Conservation (phyloP, 257 asterid genomes). For the Fraxinus excelsior region DNA sequence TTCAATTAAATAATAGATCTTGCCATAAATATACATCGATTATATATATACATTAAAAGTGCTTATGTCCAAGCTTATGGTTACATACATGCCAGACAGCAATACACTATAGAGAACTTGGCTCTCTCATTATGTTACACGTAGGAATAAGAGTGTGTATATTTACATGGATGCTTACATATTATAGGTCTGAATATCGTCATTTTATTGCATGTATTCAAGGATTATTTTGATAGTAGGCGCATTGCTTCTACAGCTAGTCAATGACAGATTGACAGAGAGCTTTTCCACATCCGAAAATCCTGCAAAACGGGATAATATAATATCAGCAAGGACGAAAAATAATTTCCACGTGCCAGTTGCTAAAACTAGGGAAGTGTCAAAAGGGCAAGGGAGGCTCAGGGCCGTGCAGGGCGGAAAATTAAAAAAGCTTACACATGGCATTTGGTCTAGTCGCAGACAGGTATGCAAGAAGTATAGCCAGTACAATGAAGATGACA, state of each 20-base stretch:
- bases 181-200: slow-evolving; percentile 7
- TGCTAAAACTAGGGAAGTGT: neutral
- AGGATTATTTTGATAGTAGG: neutral
- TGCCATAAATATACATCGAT: no score
- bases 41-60: no score
- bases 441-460: slow-evolving; percentile 41
- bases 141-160: neutral
- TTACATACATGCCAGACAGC: neutral
- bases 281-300: neutral
- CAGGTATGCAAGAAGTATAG: slow-evolving; percentile 53
- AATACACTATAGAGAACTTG: neutral
- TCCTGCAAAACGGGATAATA: slow-evolving; percentile 26
- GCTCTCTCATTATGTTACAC: slow-evolving; percentile 13
- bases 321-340: neutral
- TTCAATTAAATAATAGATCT: no score
- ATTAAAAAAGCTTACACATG: slow-evolving; percentile 41
- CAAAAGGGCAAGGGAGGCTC: neutral
- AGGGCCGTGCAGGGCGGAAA: neutral
- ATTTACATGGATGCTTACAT: neutral
- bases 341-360: neutral
- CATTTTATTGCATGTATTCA: slow-evolving; percentile 1
- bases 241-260: slow-evolving; percentile 10
- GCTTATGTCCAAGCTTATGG: neutral
- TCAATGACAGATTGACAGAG: neutral
- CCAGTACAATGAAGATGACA: slow-evolving; percentile 57